Evolutionary conservation across 1,139 yeast genomes (phyloP).

Genomic region (Pichia norvegensis): DNA sequence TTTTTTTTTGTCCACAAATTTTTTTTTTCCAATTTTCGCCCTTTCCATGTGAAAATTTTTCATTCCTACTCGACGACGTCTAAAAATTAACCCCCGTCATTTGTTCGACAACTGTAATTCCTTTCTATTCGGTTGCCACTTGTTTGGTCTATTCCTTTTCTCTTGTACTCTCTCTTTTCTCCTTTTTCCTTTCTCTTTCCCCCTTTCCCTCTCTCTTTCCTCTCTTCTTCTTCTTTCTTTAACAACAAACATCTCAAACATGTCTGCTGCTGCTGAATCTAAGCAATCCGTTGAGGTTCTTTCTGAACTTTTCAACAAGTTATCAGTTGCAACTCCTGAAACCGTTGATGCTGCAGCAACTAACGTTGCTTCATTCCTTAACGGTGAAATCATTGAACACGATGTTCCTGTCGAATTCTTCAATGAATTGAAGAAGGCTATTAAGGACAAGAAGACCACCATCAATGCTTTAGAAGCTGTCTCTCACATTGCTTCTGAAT

Average conservation of each 20-base stretch:
- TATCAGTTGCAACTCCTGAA: slow-evolving; percentile 80
- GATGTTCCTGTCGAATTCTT: slow-evolving; percentile 93
- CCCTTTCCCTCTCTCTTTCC: neutral
- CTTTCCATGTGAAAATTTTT: neutral
- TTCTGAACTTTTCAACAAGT: slow-evolving; percentile 86
- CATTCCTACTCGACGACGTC: neutral
- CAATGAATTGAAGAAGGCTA: slow-evolving; percentile 63
- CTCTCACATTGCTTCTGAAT: slow-evolving; percentile 72
- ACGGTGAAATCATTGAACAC: slow-evolving; percentile 96
- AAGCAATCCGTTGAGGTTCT: slow-evolving; percentile 73
- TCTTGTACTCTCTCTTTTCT: neutral
- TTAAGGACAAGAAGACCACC: slow-evolving; percentile 68
- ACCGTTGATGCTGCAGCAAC: slow-evolving; percentile 81
- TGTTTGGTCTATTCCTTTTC: no score
- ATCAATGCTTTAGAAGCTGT: slow-evolving; percentile 80
- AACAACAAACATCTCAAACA: slow-evolving; percentile 20
- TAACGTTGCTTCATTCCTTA: slow-evolving; percentile 87
- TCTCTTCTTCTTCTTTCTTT: neutral
- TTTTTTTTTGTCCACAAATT: slow-evolving; percentile 1
- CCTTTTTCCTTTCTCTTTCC: neutral
- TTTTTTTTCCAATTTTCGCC: slow-evolving; percentile 4
- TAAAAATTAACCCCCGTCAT: neutral
- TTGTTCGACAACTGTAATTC: neutral
- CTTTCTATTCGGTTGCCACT: neutral
- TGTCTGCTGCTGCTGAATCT: slow-evolving; percentile 60